phyloP scores from a whole-genome alignment of 495 filamentous ascomycete genomes.

The Penicillium cataractarum region DNA sequence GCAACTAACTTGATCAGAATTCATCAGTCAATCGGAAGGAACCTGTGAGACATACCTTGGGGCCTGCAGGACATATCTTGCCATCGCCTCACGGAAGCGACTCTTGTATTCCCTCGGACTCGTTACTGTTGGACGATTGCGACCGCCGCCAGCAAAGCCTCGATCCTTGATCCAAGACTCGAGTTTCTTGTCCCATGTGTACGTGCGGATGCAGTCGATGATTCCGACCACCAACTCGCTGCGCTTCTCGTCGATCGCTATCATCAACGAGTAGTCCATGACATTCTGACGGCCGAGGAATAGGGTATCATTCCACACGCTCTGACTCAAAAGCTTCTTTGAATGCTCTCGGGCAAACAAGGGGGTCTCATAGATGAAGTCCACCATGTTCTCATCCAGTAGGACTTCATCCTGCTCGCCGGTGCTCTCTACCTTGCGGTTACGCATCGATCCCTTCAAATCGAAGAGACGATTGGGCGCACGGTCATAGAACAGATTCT shows the following conservation, averaged over 20 bases:
- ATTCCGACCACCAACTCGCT: conserved; percentile 96
- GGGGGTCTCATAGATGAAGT: conserved; percentile 97
- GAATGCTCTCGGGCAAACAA: conserved; percentile 92
- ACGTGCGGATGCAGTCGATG: conserved; percentile 97
- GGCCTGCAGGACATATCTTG: conserved; percentile 78
- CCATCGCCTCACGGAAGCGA: conserved; percentile 95
- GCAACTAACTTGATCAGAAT: conserved; percentile 48
- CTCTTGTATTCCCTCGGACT: conserved; percentile 97
- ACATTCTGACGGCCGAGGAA: conserved; percentile 92
- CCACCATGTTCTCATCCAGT: conserved; percentile 98
- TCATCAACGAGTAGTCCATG: conserved; percentile 99
- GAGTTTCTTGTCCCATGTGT: conserved; percentile 99
- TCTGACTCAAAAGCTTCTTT: conserved; percentile 80
- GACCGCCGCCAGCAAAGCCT: conserved; percentile 79
- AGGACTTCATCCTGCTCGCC: conserved; percentile 96
- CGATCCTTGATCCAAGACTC: conserved; percentile 99
- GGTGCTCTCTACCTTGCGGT: conserved; percentile 92
- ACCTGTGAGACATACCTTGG: conserved; percentile 55
- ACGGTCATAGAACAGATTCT: conserved; percentile 98
- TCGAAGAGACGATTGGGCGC: conserved; percentile 93
- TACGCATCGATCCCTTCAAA: conserved; percentile 97
- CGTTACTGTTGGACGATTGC: conserved; percentile 92
- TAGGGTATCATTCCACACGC: conserved; percentile 94
- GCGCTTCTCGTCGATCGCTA: conserved; percentile 86
- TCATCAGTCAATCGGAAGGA: not conserved